These are phyloP conservation scores for Heliocybe sulcata DNA, from an alignment of 1,284 basidiomycete species.

Conservation along the genomic window DNA sequence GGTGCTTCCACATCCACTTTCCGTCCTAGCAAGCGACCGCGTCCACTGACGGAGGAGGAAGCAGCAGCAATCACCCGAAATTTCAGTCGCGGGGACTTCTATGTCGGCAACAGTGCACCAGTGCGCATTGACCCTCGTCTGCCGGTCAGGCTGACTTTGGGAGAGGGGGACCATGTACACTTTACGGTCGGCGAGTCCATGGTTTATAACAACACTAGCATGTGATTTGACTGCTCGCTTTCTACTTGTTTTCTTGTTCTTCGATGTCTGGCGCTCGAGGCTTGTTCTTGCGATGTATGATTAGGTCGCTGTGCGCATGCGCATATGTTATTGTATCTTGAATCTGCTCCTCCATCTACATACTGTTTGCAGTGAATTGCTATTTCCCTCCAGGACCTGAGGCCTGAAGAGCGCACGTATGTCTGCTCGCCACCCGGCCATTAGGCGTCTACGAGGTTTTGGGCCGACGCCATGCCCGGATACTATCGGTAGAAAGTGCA, in stretches of 20 bases:
- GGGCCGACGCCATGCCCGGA: too few relatives aligned
- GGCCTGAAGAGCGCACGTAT: too few relatives aligned
- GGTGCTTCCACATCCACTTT: slow-evolving; percentile 64
- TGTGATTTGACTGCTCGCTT: background rate
- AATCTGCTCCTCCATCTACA: background rate
- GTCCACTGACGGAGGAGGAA: slow-evolving; percentile 71
- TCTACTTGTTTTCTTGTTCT: background rate
- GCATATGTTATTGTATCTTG: background rate
- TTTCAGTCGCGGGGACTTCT: slow-evolving; percentile 72
- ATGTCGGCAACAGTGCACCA: slow-evolving; percentile 67
- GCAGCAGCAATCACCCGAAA: slow-evolving; percentile 73
- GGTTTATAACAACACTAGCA: background rate
- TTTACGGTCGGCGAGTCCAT: slow-evolving; percentile 66
- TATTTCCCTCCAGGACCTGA: too few relatives aligned
- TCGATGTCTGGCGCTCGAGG: background rate
- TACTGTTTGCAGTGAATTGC: background rate
- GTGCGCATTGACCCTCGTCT: slow-evolving; percentile 73
- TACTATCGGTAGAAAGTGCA: too few relatives aligned
- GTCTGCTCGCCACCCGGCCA: too few relatives aligned
- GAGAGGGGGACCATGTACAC: slow-evolving; percentile 74
- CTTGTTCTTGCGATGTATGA: background rate
- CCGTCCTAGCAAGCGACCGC: slow-evolving; percentile 66
- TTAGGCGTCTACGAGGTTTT: too few relatives aligned
- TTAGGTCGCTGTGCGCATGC: background rate
- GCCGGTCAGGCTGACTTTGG: slow-evolving; percentile 66